A percentile compares a stretch with the other conserved stretches of the same genome.
These are phyloP conservation scores for Vicia faba DNA, from an alignment of 306 rosid genomes.

Conservation along the genomic window DNA sequence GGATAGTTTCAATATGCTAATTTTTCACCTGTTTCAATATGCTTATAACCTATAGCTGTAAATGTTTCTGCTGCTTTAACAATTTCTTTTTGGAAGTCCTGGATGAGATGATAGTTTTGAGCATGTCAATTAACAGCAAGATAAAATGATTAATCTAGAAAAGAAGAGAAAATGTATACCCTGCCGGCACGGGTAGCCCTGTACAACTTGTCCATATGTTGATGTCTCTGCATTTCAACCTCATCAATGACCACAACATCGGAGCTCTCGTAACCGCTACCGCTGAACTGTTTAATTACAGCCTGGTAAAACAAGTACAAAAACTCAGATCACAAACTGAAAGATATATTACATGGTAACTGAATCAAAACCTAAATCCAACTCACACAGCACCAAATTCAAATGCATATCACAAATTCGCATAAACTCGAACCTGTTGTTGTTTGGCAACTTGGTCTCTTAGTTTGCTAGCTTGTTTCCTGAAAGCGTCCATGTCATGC, in stretches of 20 bases:
- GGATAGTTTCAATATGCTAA: too few species aligned
- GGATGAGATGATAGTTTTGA: slow-evolving; percentile 39
- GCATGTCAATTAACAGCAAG: slow-evolving; percentile 18
- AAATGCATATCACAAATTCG: slow-evolving; percentile 28
- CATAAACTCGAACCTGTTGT: slow-evolving; percentile 61
- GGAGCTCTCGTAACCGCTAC: slow-evolving; percentile 87
- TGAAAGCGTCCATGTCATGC: slow-evolving; percentile 72
- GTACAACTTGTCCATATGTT: slow-evolving; percentile 80
- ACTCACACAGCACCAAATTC: slow-evolving; percentile 11
- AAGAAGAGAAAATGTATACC: slow-evolving; percentile 46
- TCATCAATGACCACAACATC: slow-evolving; percentile 91
- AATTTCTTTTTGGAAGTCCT: slow-evolving; percentile 94
- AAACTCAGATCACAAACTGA: neutral
- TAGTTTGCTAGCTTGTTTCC: slow-evolving; percentile 87
- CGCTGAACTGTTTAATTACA: slow-evolving; percentile 84
- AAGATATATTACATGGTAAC: neutral
- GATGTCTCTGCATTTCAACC: slow-evolving; percentile 95
- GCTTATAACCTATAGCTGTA: slow-evolving; percentile 79
- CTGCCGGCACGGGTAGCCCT: slow-evolving; percentile 85
- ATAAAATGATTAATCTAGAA: slow-evolving; percentile 15
- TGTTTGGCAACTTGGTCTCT: slow-evolving; percentile 95
- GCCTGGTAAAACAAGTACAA: slow-evolving; percentile 53
- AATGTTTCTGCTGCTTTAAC: slow-evolving; percentile 87
- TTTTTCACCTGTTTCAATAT: slow-evolving; percentile 94
- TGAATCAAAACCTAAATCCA: slow-evolving; percentile 25